Base-by-base conservation (phyloP, 176 grass and related monocot genomes). In the Dendrocalamus sinicus region DNA sequence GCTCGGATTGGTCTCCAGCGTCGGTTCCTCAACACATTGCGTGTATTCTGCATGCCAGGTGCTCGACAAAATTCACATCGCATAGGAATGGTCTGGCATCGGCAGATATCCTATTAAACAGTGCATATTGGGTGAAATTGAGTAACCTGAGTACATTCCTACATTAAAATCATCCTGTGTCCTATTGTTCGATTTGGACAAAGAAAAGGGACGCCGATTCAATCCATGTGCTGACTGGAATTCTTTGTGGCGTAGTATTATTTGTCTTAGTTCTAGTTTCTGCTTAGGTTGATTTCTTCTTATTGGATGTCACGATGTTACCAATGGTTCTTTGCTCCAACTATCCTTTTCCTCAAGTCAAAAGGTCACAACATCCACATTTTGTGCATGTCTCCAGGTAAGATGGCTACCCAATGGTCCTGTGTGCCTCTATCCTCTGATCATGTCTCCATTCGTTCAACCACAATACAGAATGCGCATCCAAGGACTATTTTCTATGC, bases 311-410 rank as follows among this genome's bases (percentile, higher is more conserved):
- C 13, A 8, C 67, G 6, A 1, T 81, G 26, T 76, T 60, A 37
- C 70, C n/a, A 14, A n/a, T n/a, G 96, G 96, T 98, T 98, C 76
- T 98, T 98, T 40, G 66, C 93, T 75, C 93, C 93, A 67, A 91
- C 86, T 26, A 94, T 98, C 78, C 85, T 94, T 48, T 95, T 88
- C 84, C 82, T 98, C 84, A 90, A 79, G 64, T 91, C 91, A 57
- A 88, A 94, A 76, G 91, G 88, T 4, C 96, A 98, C 78, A 90
- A 22, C 61, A 82, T 95, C 77, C 96, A 98, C 40, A 72, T 98
- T 72, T 68, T 98, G 26, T 98, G 96, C 75, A 89, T 95, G 83
- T 94, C 96, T 76, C 77, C 43, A 69, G 93, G 93, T 95, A 92
- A 77, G 48, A 32, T 61, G 9, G 8, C 28, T 28, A 28, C 8